Evolutionary conservation across 345 rosid species (phyloP), one percentile per base, ranked within the genome.

Genomic region (Lepidium didymum): DNA sequence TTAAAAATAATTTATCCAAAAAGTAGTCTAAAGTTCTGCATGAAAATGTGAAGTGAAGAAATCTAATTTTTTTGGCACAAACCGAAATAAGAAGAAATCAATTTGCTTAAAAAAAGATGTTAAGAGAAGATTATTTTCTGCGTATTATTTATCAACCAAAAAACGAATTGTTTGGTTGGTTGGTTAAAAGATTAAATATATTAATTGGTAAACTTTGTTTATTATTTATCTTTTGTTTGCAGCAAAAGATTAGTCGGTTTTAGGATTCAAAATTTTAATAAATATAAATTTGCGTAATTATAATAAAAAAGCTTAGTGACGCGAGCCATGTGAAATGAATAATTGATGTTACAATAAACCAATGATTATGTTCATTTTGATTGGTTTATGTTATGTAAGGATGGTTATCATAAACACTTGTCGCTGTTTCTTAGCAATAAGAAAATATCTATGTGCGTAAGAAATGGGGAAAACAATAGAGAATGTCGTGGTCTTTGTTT

Each of bases 261-360:
- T 13, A 69, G n/a, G 21, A n/a, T 59, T 35, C 49, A 6, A 62
- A 56, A 51, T 25, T 23, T 25, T 35, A 5, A 42, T 34, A 21
- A 40, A 41, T 34, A 25, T 35, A 23, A 64, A 37, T 45, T 62
- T 64, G 45, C 27, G 42, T 56, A n/a, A n/a, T n/a, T n/a, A n/a
- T n/a, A n/a, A n/a, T n/a, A n/a, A n/a, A n/a, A n/a, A n/a, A n/a
- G n/a, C n/a, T n/a, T n/a, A n/a, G n/a, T n/a, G n/a, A n/a, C n/a
- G n/a, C n/a, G n/a, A n/a, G 69, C 69, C 69, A 74, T 74, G 78
- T 74, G 74, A 62, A 37, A 18, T 44, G 55, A 74, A 74, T 74
- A 38, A 68, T 74, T 68, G 64, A 31, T 25, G 63, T 43, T 67
- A 67, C 44, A 60, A 29, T 35, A 57, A 67, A 67, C 53, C 43